Evolutionary conservation across 2,329 filamentous ascomycete species (phyloP), one percentile per base, ranked within the genome.

Genomic region (Lasiodiplodia sp.): DNA sequence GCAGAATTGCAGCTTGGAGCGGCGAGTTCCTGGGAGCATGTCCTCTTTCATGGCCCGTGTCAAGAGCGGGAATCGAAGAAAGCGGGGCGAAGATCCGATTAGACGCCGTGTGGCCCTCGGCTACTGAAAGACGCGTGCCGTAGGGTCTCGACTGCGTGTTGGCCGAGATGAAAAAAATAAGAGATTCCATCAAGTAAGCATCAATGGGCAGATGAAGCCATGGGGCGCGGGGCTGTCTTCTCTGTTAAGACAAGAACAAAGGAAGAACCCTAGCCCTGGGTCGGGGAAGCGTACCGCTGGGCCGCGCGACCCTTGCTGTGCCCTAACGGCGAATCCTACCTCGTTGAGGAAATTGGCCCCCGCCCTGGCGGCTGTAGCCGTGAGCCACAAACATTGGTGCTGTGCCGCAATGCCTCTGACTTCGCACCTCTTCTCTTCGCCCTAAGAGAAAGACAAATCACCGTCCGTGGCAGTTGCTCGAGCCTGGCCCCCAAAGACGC

Each of bases 31-130:
- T 8, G 12, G 40, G 5, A 44, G 40, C 16, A 44, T 47, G 31
- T 34, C 31, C 31, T 34, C 4, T 12, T 60, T 10, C 37, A 44
- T 25, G 44, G 25, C 18, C 58, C 28, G 23, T 14, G 37, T 23
- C 23, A 2, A 18, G 40, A 34, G 18, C 60, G 28, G 23, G 60
- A 47, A 47, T 64, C 12, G 34, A 53, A 6, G 34, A 64, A 18
- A 25, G 47, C 7, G n/a, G 60, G 16, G 11, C 31, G 28, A 12
- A n/a, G 60, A 38, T 64, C 60, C 60, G 44, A 64, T 64, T 64
- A 31, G 60, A 51, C 60, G 47, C 60, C 60, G 40, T 21, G n/a
- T n/a, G 44, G 21, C n/a, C n/a, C 44, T 64, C 60, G 44, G 47
- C 28, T 64, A 14, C 23, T 34, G n/a, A 52, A 31, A 28, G 16